Conservation (phyloP, 2,329 filamentous ascomycete genomes). For the Aureobasidium pullulans region DNA sequence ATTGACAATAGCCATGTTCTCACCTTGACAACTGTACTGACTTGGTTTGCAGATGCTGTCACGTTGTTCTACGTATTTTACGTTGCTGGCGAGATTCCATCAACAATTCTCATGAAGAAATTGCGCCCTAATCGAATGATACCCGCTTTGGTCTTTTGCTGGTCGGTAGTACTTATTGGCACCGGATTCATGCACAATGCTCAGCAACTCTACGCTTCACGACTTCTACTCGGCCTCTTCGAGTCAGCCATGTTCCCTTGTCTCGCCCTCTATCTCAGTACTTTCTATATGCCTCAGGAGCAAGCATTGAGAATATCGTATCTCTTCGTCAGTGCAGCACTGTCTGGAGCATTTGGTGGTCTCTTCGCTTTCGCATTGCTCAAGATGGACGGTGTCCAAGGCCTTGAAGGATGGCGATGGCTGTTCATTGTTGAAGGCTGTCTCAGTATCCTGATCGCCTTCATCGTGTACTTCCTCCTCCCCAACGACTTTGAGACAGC, state of each 20-base stretch:
- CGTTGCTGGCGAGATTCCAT: slow-evolving; percentile 38
- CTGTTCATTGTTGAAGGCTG: slow-evolving; percentile 59
- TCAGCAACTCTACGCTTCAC: slow-evolving; percentile 58
- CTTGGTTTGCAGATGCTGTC: slow-evolving; percentile 23
- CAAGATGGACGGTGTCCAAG: slow-evolving; percentile 60
- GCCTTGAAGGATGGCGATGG: slow-evolving; percentile 63
- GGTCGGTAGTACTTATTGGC: slow-evolving; percentile 61
- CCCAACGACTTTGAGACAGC: slow-evolving; percentile 61
- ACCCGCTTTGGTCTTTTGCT: slow-evolving; percentile 52
- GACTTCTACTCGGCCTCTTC: slow-evolving; percentile 59
- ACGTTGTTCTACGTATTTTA: slow-evolving; percentile 40
- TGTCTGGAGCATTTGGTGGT: slow-evolving; percentile 66
- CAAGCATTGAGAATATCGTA: slow-evolving; percentile 65
- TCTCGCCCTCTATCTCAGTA: slow-evolving; percentile 55
- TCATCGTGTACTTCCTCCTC: slow-evolving; percentile 48
- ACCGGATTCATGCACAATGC: slow-evolving; percentile 62
- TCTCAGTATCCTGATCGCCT: slow-evolving; percentile 47
- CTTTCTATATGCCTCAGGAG: slow-evolving; percentile 70
- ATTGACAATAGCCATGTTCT: neutral
- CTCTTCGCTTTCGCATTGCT: slow-evolving; percentile 67
- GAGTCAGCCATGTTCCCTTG: slow-evolving; percentile 66
- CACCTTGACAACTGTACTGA: neutral
- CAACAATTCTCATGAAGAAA: slow-evolving; percentile 40
- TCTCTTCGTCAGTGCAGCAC: slow-evolving; percentile 62
- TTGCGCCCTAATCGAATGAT: slow-evolving; percentile 42